phyloP scores from a whole-genome alignment of 192 early-diverging fungal species.

The Allomyces macrogynus region DNA sequence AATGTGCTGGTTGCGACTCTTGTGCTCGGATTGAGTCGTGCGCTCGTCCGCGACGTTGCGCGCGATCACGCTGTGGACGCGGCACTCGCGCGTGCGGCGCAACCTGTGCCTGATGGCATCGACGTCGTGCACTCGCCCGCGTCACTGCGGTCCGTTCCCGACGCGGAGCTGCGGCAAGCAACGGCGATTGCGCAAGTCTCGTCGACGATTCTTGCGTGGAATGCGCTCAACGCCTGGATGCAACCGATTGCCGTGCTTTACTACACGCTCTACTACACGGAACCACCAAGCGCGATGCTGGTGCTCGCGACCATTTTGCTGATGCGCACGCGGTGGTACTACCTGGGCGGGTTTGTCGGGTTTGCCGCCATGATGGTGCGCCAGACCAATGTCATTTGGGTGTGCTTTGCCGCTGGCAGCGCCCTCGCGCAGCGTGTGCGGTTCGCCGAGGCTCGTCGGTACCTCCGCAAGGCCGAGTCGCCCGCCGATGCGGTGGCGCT shows the following conservation, averaged over 20 bases:
- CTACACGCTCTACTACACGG: neutral
- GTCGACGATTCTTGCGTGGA: neutral
- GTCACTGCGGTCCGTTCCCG: no score
- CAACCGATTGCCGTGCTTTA: neutral
- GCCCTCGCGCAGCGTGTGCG: slow-evolving; percentile 12
- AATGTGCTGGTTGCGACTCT: neutral
- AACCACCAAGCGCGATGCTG: neutral
- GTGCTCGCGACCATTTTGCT: neutral
- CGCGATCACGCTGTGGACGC: neutral
- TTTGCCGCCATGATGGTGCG: slow-evolving; percentile 42
- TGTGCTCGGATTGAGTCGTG: neutral
- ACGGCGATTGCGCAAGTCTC: no score
- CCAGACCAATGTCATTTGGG: slow-evolving; percentile 88
- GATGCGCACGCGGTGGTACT: neutral
- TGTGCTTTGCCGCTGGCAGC: slow-evolving; percentile 39
- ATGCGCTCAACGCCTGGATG: neutral
- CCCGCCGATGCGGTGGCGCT: neutral
- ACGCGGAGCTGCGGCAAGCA: no score
- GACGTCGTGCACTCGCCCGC: no score
- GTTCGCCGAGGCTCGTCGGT: slow-evolving; percentile 7
- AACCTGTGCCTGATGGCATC: neutral
- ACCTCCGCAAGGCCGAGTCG: slow-evolving; percentile 8
- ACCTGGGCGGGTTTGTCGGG: slow-evolving; percentile 3
- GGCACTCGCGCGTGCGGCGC: neutral
- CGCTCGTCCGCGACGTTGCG: neutral